A percentile compares a stretch with the other conserved stretches of the same genome.
These are phyloP conservation scores for Pythium dissotocum DNA, from an alignment of 352 stramenopile species.

Conservation along the genomic window DNA sequence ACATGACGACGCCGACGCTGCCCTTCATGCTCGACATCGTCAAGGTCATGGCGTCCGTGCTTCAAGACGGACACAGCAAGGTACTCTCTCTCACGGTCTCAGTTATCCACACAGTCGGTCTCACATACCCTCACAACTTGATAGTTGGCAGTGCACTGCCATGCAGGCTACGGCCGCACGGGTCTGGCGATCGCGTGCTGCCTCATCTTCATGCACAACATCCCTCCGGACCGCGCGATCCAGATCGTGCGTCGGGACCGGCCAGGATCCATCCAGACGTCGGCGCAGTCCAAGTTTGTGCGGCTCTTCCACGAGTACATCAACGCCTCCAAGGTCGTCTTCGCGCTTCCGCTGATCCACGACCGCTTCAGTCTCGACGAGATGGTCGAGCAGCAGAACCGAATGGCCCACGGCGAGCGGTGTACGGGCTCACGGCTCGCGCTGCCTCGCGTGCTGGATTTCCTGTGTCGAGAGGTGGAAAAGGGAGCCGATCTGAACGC, in stretches of 20 bases:
- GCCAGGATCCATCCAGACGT: constrained; percentile 78
- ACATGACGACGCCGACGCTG: constrained; percentile 90
- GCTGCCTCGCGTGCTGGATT: constrained; percentile 63
- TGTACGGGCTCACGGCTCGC: constrained; percentile 24
- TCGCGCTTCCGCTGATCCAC: constrained; percentile 71
- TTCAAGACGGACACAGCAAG: constrained; percentile 65
- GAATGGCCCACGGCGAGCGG: constrained; percentile 49
- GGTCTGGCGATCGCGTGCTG: constrained; percentile 86
- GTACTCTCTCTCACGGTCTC: constrained; percentile 26
- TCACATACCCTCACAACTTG: no score
- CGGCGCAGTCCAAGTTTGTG: constrained; percentile 72
- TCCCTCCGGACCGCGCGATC: constrained; percentile 65
- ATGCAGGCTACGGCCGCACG: constrained; percentile 87
- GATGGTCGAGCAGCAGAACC: constrained; percentile 73
- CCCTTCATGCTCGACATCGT: constrained; percentile 88
- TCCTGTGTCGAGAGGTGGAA: constrained; percentile 59
- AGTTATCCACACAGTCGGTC: neutral
- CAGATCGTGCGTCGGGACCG: constrained; percentile 72
- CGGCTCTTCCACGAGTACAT: constrained; percentile 76
- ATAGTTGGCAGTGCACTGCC: constrained; percentile 87
- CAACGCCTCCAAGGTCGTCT: constrained; percentile 65
- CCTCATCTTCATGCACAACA: constrained; percentile 84
- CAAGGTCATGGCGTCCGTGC: constrained; percentile 77
- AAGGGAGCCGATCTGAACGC: constrained; percentile 24
- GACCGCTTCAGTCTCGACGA: constrained; percentile 67